Conservation (phyloP, 805 yeast genomes). For the Barnettozyma populi region DNA sequence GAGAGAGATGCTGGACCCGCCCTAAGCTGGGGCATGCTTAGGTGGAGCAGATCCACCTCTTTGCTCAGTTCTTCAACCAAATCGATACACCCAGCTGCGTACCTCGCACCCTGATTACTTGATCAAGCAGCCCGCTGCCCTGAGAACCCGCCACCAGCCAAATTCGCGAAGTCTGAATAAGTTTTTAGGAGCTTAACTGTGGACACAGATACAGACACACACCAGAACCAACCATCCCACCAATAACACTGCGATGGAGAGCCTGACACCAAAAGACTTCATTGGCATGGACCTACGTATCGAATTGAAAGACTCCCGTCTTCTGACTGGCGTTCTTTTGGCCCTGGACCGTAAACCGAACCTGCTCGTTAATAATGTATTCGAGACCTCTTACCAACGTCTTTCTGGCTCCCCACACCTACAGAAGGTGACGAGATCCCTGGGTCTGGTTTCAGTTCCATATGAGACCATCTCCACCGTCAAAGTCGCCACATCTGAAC, state of each 20-base stretch:
- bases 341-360: constrained; percentile 27
- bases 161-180: background rate
- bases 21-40: background rate
- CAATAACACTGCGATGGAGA: background rate
- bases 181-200: too few relatives aligned
- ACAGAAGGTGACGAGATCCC: constrained; percentile 1
- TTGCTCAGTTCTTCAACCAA: background rate
- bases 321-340: constrained; percentile 17
- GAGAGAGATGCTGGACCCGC: background rate
- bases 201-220: too few relatives aligned
- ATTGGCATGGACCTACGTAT: constrained; percentile 17
- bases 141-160: background rate
- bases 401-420: constrained; percentile 2
- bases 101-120: too few relatives aligned
- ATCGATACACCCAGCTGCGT: too few relatives aligned
- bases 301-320: constrained; percentile 16
- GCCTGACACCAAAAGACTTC: constrained; percentile 12
- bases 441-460: constrained; percentile 25
- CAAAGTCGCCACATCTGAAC: constrained; percentile 15
- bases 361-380: constrained; percentile 18
- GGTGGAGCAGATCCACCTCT: too few relatives aligned
- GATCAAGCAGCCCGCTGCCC: background rate
- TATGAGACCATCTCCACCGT: constrained; percentile 10
- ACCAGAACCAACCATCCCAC: background rate
- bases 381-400: constrained; percentile 9